Conservation (phyloP, 2,329 filamentous ascomycete species). For the Lachnellula cervina region DNA sequence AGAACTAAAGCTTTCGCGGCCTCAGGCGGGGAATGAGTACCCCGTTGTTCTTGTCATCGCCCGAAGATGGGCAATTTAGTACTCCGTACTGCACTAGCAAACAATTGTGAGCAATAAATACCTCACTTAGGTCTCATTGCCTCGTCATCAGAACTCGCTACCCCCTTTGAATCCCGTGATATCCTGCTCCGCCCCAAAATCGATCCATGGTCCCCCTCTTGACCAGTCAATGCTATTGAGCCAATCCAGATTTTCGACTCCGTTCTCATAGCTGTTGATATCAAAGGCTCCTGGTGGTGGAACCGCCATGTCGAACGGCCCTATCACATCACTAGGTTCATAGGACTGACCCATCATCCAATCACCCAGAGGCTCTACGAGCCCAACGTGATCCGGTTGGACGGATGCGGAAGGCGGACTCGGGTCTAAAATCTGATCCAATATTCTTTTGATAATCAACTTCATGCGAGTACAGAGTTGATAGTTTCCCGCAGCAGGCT, state of each 20-base stretch:
- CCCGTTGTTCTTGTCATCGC: too few species aligned
- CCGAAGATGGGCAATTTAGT: too few species aligned
- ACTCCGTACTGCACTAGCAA: too few species aligned
- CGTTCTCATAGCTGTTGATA: slow-evolving; percentile 16
- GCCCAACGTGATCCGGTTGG: slow-evolving; percentile 2
- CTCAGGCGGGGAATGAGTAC: too few species aligned
- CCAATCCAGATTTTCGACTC: slow-evolving; percentile 27
- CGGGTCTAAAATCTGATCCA: slow-evolving; percentile 45
- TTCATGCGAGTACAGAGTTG: slow-evolving; percentile 44
- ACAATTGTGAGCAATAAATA: too few species aligned
- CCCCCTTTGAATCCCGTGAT: slow-evolving; percentile 2
- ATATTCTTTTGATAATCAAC: slow-evolving; percentile 44
- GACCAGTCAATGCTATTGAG: slow-evolving; percentile 30
- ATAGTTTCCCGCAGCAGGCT: slow-evolving; percentile 43
- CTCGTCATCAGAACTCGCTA: not conserved
- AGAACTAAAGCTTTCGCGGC: too few species aligned
- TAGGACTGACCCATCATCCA: not conserved
- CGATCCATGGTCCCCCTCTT: slow-evolving; percentile 25
- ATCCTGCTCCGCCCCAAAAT: slow-evolving; percentile 19
- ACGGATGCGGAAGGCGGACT: slow-evolving; percentile 11
- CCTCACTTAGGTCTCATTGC: too few species aligned
- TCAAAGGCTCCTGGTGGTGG: slow-evolving; percentile 15
- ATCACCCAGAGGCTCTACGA: not conserved
- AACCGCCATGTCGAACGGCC: slow-evolving; percentile 13
- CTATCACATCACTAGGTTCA: not conserved